Base-by-base conservation (phyloP, 495 filamentous ascomycete species). In the Margaritispora aquatica region DNA sequence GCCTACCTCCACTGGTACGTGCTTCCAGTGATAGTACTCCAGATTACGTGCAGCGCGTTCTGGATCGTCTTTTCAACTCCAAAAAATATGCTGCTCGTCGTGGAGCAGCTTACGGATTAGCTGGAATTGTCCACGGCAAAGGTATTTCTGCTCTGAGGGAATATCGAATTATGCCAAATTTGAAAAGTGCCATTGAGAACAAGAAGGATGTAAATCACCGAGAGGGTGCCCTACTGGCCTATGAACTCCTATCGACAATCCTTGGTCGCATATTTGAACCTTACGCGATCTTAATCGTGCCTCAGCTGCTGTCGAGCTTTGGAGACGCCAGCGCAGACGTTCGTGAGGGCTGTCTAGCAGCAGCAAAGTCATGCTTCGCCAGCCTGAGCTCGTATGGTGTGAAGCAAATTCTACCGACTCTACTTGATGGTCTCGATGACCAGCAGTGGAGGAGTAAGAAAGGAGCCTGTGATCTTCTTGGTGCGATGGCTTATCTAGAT, bases 371-470 rank as follows among this genome's bases (percentile, higher is more conserved):
- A 17, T 96, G 90, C 73, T 97, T 97, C 72, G 84, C 92, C 1
- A 90, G 83, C 62, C 77, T 98, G 47, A 96, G 89, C 74, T 96
- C 94, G 4, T 98, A 89, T 63, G 94, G 94, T 66, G 94, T 98
- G 31, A 96, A 97, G 74, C 77, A 92, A 56, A 90, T 98, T 66
- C 74, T 98, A 41, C 94, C 94, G 1, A 96, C 88, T 20, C 81
- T 98, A 3, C 82, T 98, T 21, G 88, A 96, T 62, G 95, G 94
- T 49, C 83, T 98, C 13, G 91, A 96, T 57, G 95, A 98, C 51
- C 82, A 87, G 27, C 94, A 97, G 69, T 98, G 94, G 94, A 85
- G 94, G 65, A 96, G 90, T 74, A 97, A 98, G 70, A 97, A 96
- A 74, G 94, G 94, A 63, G 94, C 94, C 54, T 97, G 94, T 65